phyloP scores from a whole-genome alignment of 306 rosid species.

The Begonia peltatifolia region DNA sequence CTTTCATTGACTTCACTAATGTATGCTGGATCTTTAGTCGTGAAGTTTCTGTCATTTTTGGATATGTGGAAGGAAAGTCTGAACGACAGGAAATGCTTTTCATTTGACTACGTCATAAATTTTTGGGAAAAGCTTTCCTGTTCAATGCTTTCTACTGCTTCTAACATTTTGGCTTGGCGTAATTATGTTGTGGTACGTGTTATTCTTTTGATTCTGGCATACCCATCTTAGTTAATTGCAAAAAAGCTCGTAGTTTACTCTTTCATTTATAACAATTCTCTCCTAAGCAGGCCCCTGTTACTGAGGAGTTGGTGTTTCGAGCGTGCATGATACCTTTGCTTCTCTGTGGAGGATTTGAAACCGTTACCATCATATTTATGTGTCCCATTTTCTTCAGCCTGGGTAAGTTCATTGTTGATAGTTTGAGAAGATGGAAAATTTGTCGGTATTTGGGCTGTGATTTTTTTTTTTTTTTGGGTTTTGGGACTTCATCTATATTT shows the following conservation, averaged over 20 bases:
- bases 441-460: background rate
- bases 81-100: conserved; percentile 23
- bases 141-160: conserved; percentile 18
- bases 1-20: conserved; percentile 64
- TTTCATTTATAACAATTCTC: too few relatives aligned
- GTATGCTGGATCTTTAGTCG: conserved; percentile 69
- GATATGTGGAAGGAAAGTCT: conserved; percentile 34
- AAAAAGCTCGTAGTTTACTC: too few relatives aligned
- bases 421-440: conserved; percentile 8
- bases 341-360: conserved; percentile 72
- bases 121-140: conserved; percentile 15
- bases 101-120: conserved; percentile 19
- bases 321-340: conserved; percentile 95
- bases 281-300: conserved; percentile 69
- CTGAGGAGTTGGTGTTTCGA: conserved; percentile 91
- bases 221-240: too few relatives aligned
- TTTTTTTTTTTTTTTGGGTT: conserved; percentile 4
- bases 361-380: conserved; percentile 36
- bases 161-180: conserved; percentile 62
- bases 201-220: conserved; percentile 1
- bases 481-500: background rate
- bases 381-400: conserved; percentile 93
- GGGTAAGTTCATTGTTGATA: conserved; percentile 33
- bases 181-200: conserved; percentile 73
- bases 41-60: conserved; percentile 36